These are phyloP conservation scores for Leccinum boreale DNA, from an alignment of 768 basidiomycete genomes.

Conservation along the genomic window DNA sequence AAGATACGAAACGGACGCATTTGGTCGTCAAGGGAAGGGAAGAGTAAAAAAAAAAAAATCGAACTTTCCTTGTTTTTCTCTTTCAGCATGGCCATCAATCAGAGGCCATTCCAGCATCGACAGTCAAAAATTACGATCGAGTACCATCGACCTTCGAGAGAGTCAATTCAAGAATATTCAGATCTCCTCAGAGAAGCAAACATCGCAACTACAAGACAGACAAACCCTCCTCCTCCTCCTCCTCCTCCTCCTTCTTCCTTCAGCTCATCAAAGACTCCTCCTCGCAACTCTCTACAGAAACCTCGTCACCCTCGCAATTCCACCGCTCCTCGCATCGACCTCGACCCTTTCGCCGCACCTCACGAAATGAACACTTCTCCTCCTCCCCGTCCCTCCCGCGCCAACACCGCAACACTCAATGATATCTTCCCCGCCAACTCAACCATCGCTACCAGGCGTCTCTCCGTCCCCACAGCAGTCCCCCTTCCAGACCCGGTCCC, in stretches of 20 bases:
- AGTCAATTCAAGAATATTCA: conserved; percentile 76
- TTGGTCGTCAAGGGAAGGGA: not conserved
- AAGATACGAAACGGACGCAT: not conserved
- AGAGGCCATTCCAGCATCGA: conserved; percentile 42
- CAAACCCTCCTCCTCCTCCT: conserved; percentile 22
- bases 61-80: not conserved
- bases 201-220: conserved; percentile 20
- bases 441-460: conserved; percentile 44
- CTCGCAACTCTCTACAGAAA: conserved; percentile 63
- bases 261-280: conserved; percentile 30
- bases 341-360: conserved; percentile 57
- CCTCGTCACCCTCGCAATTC: conserved; percentile 51
- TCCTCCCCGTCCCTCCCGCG: conserved; percentile 78
- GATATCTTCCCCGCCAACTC: conserved; percentile 59
- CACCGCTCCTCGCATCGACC: conserved; percentile 36
- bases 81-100: conserved; percentile 34
- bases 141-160: conserved; percentile 69
- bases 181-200: conserved; percentile 64
- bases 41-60: no score
- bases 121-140: conserved; percentile 70
- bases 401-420: conserved; percentile 78
- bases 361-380: conserved; percentile 39
- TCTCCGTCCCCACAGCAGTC: conserved; percentile 44
- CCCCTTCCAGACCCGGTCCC: conserved; percentile 19
- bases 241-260: conserved; percentile 38